A percentile compares a stretch with the other conserved stretches of the same genome.
These are phyloP conservation scores for Ceriops zippeliana DNA, from an alignment of 345 rosid genomes.

Conservation along the genomic window DNA sequence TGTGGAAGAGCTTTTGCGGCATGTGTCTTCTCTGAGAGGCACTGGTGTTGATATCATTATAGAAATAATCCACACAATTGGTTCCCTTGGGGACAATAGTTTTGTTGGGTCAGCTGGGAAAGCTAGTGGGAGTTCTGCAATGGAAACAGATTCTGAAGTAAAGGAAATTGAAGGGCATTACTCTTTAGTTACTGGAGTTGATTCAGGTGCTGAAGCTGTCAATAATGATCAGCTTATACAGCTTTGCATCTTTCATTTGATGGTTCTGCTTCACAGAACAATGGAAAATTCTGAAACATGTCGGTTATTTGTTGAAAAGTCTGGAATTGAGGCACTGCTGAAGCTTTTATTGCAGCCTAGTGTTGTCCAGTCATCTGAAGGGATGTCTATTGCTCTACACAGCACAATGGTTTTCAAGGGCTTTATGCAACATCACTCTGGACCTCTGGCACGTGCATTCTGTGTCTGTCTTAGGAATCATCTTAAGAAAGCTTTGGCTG, in stretches of 20 bases:
- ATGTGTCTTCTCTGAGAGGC: constrained; percentile 78
- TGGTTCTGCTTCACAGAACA: constrained; percentile 89
- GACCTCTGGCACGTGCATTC: constrained; percentile 85
- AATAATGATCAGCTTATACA: constrained; percentile 83
- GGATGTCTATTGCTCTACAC: constrained; percentile 89
- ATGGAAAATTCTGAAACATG: constrained; percentile 94
- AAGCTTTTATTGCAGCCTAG: constrained; percentile 80
- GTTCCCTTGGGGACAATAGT: constrained; percentile 51
- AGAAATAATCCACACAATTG: constrained; percentile 78
- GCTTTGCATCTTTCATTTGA: constrained; percentile 82
- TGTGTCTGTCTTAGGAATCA: constrained; percentile 78
- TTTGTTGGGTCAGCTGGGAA: constrained; percentile 48
- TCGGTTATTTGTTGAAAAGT: constrained; percentile 88
- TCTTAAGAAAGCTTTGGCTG: constrained; percentile 62
- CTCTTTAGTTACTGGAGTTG: constrained; percentile 44
- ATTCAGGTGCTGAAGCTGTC: constrained; percentile 44
- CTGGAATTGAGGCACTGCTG: constrained; percentile 84
- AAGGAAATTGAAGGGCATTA: constrained; percentile 48
- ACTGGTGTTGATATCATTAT: constrained; percentile 84
- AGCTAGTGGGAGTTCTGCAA: constrained; percentile 51
- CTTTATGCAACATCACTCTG: constrained; percentile 87
- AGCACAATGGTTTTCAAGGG: constrained; percentile 98
- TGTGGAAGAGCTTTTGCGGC: constrained; percentile 93
- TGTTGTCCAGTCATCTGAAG: constrained; percentile 93
- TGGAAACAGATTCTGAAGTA: constrained; percentile 86